Conservation (phyloP, 495 filamentous ascomycete genomes). For the Glarea lozoyensis region DNA sequence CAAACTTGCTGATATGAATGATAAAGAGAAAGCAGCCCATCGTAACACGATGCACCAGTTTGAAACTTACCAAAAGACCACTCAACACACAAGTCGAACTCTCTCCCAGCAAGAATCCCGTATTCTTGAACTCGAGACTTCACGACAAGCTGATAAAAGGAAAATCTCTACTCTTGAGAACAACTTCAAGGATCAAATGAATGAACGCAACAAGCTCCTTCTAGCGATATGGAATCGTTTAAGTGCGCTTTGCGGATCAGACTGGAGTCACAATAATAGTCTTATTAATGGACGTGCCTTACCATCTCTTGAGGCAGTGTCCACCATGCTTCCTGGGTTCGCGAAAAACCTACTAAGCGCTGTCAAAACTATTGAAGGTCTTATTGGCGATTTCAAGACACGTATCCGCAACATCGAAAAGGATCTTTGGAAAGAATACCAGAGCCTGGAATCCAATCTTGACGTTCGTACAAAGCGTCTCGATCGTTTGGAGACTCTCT, state of each 20-base stretch:
- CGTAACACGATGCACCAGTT: constrained; percentile 77
- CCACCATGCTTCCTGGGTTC: constrained; percentile 71
- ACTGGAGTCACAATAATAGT: constrained; percentile 86
- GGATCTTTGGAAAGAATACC: constrained; percentile 83
- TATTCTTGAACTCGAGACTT: constrained; percentile 74
- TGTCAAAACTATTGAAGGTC: constrained; percentile 77
- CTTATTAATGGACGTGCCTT: constrained; percentile 77
- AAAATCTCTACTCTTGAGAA: constrained; percentile 65
- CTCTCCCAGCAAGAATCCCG: constrained; percentile 75
- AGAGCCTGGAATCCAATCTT: constrained; percentile 72
- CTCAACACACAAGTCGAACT: constrained; percentile 73
- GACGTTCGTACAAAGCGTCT: constrained; percentile 73
- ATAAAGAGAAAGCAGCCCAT: constrained; percentile 81
- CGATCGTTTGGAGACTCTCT: constrained; percentile 74
- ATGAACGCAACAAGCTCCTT: constrained; percentile 81
- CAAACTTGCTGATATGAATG: constrained; percentile 78
- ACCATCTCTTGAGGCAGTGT: constrained; percentile 71
- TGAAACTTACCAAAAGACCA: constrained; percentile 77
- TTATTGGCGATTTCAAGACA: constrained; percentile 70
- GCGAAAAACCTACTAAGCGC: constrained; percentile 80
- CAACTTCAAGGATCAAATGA: constrained; percentile 74
- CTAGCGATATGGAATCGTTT: constrained; percentile 82
- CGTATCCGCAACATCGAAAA: constrained; percentile 78
- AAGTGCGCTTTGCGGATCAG: constrained; percentile 73
- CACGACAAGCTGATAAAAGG: constrained; percentile 62